Percentiles rank a stretch among this genome's conserved stretches.
Evolutionary conservation across 345 rosid genomes (phyloP).

Genomic region (Populus euphratica): DNA sequence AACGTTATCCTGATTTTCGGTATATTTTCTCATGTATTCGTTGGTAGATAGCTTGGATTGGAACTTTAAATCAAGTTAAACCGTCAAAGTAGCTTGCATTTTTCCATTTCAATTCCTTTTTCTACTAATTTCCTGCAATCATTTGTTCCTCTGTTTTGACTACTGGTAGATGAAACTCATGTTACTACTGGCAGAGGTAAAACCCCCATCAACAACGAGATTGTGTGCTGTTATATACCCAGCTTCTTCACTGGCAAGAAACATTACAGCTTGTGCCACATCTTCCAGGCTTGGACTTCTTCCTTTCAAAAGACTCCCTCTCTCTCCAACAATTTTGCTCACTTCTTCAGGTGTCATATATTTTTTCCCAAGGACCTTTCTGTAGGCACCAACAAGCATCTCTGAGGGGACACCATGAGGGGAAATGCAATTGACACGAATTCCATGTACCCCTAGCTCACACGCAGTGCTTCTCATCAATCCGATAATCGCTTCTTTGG

Average conservation of each 20-base stretch:
- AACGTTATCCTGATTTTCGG: neutral
- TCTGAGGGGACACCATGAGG: conserved; percentile 95
- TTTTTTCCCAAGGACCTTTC: conserved; percentile 39
- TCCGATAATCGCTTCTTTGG: conserved; percentile 70
- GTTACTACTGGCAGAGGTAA: conserved; percentile 44
- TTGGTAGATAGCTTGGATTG: neutral
- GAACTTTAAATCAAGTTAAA: too few relatives aligned
- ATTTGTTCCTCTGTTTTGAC: neutral
- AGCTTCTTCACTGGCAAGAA: conserved; percentile 58
- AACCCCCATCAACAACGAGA: conserved; percentile 76
- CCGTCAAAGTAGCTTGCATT: neutral
- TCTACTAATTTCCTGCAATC: neutral
- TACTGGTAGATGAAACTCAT: conserved; percentile 51
- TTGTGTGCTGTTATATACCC: conserved; percentile 77
- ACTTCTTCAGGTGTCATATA: conserved; percentile 48
- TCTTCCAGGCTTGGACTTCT: conserved; percentile 54
- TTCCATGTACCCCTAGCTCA: conserved; percentile 65
- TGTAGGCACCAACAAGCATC: conserved; percentile 55
- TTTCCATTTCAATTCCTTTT: neutral
- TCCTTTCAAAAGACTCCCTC: conserved; percentile 62
- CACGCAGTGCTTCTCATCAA: conserved; percentile 57
- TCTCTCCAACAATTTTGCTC: conserved; percentile 42
- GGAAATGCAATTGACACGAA: conserved; percentile 75
- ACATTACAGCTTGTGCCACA: conserved; percentile 66
- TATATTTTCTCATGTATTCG: neutral